A percentile compares a stretch with the other conserved stretches of the same genome.
These are phyloP conservation scores for Solanum microdontum DNA, from an alignment of 257 asterid genomes.

Conservation along the genomic window DNA sequence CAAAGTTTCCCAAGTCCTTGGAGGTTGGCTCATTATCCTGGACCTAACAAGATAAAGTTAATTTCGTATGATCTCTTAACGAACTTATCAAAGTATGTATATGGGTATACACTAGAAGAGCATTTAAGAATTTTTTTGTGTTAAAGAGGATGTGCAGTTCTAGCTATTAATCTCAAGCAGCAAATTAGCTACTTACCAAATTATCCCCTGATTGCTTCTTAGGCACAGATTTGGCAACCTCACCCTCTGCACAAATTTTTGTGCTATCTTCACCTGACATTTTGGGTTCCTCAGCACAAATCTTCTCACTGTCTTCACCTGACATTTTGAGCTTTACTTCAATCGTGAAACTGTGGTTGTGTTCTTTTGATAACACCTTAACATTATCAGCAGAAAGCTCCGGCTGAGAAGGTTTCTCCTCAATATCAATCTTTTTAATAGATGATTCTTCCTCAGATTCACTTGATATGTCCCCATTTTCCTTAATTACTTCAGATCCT, in stretches of 20 bases:
- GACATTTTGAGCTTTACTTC: conserved; percentile 10
- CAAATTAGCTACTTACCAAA: conserved; percentile 13
- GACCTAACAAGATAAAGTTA: conserved; percentile 4
- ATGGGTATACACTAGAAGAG: neutral
- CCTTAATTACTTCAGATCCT: conserved; percentile 9
- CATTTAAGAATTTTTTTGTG: neutral
- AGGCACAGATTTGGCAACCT: conserved; percentile 11
- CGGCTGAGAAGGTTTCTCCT: conserved; percentile 3
- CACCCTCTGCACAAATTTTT: neutral
- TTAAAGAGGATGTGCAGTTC: neutral
- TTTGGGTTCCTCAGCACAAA: neutral
- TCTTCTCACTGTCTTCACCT: neutral
- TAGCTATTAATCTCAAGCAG: neutral
- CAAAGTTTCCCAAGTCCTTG: conserved; percentile 7
- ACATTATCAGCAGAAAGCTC: conserved; percentile 3
- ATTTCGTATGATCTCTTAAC: neutral
- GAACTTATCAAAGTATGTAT: neutral
- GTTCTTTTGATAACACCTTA: conserved; percentile 7
- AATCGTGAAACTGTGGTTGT: neutral
- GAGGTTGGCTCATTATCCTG: conserved; percentile 6
- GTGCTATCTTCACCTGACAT: neutral
- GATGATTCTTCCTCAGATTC: neutral
- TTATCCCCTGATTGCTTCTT: conserved; percentile 17
- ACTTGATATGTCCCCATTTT: conserved; percentile 4
- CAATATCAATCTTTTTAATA: conserved; percentile 1